phyloP scores from a whole-genome alignment of 352 stramenopile genomes.

The Phytopythium boreale region DNA sequence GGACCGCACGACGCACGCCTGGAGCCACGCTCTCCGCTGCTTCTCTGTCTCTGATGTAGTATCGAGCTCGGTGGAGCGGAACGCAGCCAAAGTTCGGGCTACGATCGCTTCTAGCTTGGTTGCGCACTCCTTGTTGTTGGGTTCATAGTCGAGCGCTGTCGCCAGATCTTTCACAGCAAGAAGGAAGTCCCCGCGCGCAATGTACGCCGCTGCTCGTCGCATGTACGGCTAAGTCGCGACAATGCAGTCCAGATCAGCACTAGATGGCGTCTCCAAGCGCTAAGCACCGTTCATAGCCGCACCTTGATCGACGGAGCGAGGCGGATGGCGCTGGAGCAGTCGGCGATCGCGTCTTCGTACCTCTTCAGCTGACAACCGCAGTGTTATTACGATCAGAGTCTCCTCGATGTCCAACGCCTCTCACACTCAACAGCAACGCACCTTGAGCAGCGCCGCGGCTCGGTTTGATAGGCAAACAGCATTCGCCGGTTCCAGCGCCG shows the following conservation, averaged over 20 bases:
- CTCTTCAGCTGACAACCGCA: slow-evolving; percentile 27
- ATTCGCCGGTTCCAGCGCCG: slow-evolving; percentile 37
- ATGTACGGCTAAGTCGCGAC: slow-evolving; percentile 37
- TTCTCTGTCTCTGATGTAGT: not conserved
- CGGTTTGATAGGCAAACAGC: slow-evolving; percentile 61
- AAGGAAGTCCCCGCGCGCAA: slow-evolving; percentile 21
- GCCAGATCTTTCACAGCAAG: slow-evolving; percentile 41
- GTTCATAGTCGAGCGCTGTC: slow-evolving; percentile 40
- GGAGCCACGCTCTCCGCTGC: slow-evolving; percentile 18
- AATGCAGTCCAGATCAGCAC: not conserved
- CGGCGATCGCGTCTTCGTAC: slow-evolving; percentile 34
- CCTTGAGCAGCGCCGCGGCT: slow-evolving; percentile 62
- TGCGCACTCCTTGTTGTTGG: slow-evolving; percentile 50
- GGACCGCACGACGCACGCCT: slow-evolving; percentile 29
- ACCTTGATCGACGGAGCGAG: slow-evolving; percentile 62
- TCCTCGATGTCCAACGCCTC: not conserved
- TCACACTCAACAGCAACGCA: slow-evolving; percentile 8
- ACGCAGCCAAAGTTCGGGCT: not conserved
- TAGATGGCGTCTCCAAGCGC: too few species aligned
- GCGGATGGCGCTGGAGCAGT: slow-evolving; percentile 47
- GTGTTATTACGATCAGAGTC: slow-evolving; percentile 1
- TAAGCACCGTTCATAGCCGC: too few species aligned
- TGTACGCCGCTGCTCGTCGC: slow-evolving; percentile 43
- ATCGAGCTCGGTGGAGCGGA: not conserved
- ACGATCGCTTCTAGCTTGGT: slow-evolving; percentile 34